Conservation (phyloP, 805 yeast species). For the Nakazawaea pomicola region DNA sequence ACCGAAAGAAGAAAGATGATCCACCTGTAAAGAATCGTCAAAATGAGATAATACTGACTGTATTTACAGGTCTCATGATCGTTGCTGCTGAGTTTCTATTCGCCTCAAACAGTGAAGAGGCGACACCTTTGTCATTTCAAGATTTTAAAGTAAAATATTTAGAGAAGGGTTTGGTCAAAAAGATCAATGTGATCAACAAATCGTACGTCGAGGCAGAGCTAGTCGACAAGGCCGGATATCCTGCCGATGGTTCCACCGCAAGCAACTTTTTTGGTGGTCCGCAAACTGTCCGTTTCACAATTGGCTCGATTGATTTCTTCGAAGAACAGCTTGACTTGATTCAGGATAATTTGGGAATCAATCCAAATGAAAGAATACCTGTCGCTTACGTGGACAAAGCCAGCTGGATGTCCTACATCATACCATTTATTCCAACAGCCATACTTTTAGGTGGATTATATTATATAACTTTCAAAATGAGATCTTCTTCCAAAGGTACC, state of each 20-base stretch:
- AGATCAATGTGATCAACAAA: constrained; percentile 72
- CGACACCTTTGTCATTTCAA: constrained; percentile 72
- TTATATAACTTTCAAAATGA: constrained; percentile 59
- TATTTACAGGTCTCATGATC: constrained; percentile 2
- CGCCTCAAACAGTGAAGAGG: constrained; percentile 2
- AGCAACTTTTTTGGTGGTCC: constrained; percentile 15
- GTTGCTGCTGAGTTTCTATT: constrained; percentile 1
- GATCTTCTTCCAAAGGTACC: constrained; percentile 38
- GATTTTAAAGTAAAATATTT: constrained; percentile 75
- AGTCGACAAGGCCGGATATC: constrained; percentile 24
- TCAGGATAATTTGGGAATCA: constrained; percentile 63
- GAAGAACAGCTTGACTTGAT: constrained; percentile 75
- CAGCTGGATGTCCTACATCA: constrained; percentile 52
- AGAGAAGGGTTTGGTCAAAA: constrained; percentile 72
- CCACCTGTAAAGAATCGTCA: constrained; percentile 14
- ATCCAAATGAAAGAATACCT: constrained; percentile 67
- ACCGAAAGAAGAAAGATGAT: constrained; percentile 13
- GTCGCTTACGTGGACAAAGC: constrained; percentile 75
- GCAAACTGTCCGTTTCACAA: constrained; percentile 49
- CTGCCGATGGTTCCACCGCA: constrained; percentile 17
- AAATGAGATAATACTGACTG: constrained; percentile 8
- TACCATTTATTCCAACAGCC: constrained; percentile 84
- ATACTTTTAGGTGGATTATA: constrained; percentile 84
- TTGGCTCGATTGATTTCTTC: constrained; percentile 86
- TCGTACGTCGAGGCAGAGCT: constrained; percentile 64